Percentiles rank a stretch among this genome's conserved stretches.
Evolutionary conservation across 345 rosid genomes (phyloP).

Genomic region (Populus simonii): DNA sequence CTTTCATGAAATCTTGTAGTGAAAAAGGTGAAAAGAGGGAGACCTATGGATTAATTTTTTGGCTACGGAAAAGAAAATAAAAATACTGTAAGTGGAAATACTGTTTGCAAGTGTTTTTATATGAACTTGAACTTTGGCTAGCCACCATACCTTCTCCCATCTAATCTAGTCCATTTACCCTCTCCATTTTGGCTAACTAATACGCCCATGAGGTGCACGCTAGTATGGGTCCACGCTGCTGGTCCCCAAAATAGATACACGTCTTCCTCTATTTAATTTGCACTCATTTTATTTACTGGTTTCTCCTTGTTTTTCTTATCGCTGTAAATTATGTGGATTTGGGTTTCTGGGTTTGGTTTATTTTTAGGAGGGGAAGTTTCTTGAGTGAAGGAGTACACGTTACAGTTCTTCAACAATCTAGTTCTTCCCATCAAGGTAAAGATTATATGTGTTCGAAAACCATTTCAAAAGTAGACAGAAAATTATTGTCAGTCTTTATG

Average conservation of each 20-base stretch:
- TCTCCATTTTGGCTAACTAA: constrained; percentile 34
- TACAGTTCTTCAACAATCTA: constrained; percentile 25
- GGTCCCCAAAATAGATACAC: constrained; percentile 51
- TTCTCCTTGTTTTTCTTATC: constrained; percentile 13
- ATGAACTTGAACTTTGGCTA: constrained; percentile 53
- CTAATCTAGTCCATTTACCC: constrained; percentile 30
- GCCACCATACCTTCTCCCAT: constrained; percentile 49
- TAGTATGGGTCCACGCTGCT: constrained; percentile 58
- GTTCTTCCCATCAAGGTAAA: constrained; percentile 46
- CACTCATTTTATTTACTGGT: constrained; percentile 9
- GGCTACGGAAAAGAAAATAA: constrained; percentile 16
- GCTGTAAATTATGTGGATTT: constrained; percentile 16
- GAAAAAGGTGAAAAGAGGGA: constrained; percentile 34
- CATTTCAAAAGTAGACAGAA: neutral
- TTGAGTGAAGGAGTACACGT: constrained; percentile 34
- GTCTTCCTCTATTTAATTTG: constrained; percentile 30
- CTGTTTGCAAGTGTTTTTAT: constrained; percentile 42
- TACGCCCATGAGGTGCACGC: constrained; percentile 65
- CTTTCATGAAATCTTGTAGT: constrained; percentile 38
- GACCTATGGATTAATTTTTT: constrained; percentile 30
- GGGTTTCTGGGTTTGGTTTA: constrained; percentile 28
- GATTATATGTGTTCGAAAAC: neutral
- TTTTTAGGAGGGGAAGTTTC: constrained; percentile 30
- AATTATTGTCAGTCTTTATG: constrained; percentile 10
- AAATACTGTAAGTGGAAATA: constrained; percentile 40